phyloP scores from a whole-genome alignment of 176 grass and related monocot genomes.

The Stipa capillata region DNA sequence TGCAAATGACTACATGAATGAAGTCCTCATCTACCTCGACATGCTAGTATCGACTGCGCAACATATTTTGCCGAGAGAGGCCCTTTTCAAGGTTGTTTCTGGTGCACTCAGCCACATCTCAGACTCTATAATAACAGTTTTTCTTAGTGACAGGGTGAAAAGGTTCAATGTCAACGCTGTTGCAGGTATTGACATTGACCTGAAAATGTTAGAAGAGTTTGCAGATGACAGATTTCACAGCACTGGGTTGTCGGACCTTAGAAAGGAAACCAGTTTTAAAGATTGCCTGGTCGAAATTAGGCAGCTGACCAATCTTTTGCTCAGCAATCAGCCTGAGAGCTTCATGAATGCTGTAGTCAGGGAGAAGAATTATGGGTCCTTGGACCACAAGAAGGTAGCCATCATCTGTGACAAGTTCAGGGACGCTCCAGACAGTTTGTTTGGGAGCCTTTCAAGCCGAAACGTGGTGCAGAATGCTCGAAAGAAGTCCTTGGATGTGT shows the following conservation, averaged over 20 bases:
- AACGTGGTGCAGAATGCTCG: constrained; percentile 51
- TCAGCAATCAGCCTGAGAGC: constrained; percentile 81
- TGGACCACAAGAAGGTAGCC: constrained; percentile 79
- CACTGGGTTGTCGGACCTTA: constrained; percentile 46
- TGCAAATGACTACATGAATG: constrained; percentile 85
- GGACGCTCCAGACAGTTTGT: constrained; percentile 68
- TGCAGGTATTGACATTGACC: constrained; percentile 60
- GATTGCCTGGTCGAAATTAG: constrained; percentile 66
- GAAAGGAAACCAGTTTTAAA: constrained; percentile 57
- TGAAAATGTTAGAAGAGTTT: constrained; percentile 59
- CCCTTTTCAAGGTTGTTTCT: constrained; percentile 47
- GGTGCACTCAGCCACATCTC: constrained; percentile 62
- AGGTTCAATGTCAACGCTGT: constrained; percentile 70
- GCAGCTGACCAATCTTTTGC: constrained; percentile 69
- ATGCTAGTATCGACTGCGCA: constrained; percentile 40
- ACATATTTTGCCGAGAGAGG: constrained; percentile 60
- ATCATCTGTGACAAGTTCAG: constrained; percentile 81
- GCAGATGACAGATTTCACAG: constrained; percentile 47
- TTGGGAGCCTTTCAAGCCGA: constrained; percentile 65
- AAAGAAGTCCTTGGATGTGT: constrained; percentile 81
- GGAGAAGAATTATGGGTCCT: constrained; percentile 57
- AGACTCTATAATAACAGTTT: constrained; percentile 47
- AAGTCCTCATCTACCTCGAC: constrained; percentile 61
- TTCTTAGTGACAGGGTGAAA: constrained; percentile 76
- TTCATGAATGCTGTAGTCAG: constrained; percentile 72